Evolutionary conservation across 345 rosid genomes (phyloP).

Genomic region (Gossypium stocksii): DNA sequence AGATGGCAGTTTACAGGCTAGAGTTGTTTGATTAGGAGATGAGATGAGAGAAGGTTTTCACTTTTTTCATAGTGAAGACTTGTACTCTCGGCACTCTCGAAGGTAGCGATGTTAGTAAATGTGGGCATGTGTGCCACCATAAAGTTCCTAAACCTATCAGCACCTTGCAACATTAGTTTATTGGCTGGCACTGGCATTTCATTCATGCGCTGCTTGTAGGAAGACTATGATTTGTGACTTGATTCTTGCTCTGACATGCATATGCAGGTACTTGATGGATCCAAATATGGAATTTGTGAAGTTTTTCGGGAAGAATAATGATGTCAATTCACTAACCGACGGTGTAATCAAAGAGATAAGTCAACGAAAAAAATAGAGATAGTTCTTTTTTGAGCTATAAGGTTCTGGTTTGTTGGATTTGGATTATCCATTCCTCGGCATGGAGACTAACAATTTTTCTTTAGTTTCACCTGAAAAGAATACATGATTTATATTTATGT

Average conservation of each 20-base stretch:
- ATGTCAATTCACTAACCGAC: constrained; percentile 62
- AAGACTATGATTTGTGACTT: background rate
- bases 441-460: background rate
- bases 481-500: background rate
- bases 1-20: background rate
- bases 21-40: background rate
- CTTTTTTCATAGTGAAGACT: background rate
- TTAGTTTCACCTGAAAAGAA: background rate
- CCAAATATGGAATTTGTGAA: constrained; percentile 86
- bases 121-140: background rate
- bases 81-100: background rate
- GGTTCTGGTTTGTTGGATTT: background rate
- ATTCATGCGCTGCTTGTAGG: background rate
- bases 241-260: background rate
- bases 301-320: constrained; percentile 89
- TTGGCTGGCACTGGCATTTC: background rate
- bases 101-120: background rate
- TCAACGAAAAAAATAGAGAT: constrained; percentile 40
- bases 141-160: background rate
- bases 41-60: background rate
- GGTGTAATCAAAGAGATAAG: constrained; percentile 73
- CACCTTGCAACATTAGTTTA: background rate
- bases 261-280: constrained; percentile 81
- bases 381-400: background rate
- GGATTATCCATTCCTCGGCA: background rate